Evolutionary conservation across 208 protist species (phyloP).

Genomic region (Balamuthia mandrillaris): DNA sequence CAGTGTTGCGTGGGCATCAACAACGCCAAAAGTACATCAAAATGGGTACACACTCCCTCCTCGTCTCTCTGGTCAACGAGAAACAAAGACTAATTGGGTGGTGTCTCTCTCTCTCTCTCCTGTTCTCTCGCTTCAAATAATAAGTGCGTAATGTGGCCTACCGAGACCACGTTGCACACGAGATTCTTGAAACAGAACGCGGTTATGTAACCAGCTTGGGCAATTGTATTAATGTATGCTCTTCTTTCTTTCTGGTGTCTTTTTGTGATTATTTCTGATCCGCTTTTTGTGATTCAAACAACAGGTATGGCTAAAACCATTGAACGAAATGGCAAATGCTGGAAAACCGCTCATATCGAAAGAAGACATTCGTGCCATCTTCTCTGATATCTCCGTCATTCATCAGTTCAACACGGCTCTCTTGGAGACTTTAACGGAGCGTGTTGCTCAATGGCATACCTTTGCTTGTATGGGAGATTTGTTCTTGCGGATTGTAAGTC

Average conservation of each 20-base stretch:
- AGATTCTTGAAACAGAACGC: background rate
- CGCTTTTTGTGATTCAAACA: background rate
- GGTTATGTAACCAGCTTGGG: background rate
- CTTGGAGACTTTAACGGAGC: background rate
- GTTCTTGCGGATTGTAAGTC: background rate
- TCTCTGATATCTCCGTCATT: background rate
- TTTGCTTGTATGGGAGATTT: background rate
- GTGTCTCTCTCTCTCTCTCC: background rate
- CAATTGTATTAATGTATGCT: background rate
- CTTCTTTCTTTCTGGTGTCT: background rate
- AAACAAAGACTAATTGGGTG: no score
- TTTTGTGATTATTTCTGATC: background rate
- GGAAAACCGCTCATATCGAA: background rate
- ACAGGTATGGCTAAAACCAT: slow-evolving; percentile 10
- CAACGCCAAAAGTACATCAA: background rate
- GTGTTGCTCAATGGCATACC: background rate
- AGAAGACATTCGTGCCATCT: background rate
- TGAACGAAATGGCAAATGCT: background rate
- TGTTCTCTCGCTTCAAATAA: no score
- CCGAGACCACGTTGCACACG: background rate
- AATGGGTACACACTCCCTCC: background rate
- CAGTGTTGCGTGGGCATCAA: background rate
- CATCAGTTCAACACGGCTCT: background rate
- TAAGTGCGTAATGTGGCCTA: slow-evolving; percentile 1
- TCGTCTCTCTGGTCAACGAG: no score